Base-by-base conservation (phyloP, 2,329 filamentous ascomycete genomes). In the Lasiodiplodia gonubiensis region DNA sequence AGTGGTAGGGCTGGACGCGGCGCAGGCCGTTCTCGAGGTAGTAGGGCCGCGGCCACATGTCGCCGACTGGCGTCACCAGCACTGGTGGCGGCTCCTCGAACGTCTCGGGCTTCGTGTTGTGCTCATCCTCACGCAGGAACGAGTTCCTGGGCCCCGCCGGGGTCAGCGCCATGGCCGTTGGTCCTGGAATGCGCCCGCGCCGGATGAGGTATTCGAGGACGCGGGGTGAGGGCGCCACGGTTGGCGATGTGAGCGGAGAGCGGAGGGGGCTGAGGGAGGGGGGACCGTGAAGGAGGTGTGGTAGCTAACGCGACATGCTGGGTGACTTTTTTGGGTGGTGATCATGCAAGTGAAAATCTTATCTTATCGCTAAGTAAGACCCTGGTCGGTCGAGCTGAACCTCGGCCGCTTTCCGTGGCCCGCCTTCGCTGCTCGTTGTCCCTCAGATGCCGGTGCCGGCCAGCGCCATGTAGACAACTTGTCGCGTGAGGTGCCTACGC, bases 1-100 rank as follows among this genome's bases (percentile, higher is more conserved):
- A 97, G 77, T 95, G 89, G 77, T 99, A 98, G 3, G 94, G 94
- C 52, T 85, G 86, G 37, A 97, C 90, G 70, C 93, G 89, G 61
- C 94, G 90, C 69, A 99, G 82, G 10, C 92, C 93, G 72, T 90
- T 90, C 73, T 97, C 90, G 70, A 97, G 84, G 73, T 90, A 91
- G 80, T 97, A 98, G 0, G 93, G 93, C 67, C 83, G 82, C 55
- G 87, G 86, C 84, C 86, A 88, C 2, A 86, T 86, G 73, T 85
- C 83, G 72, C 80, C 83, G 72, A 80, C 83, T n/a, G 84, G 84
- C 14, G 86, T 87, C 33, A 81, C 81, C 48, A 82, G 77, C 2
- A 86, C 83, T 33, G 79, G 70, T 18, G 85, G 84, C 16, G 85
- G 83, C 68, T 82, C 74, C 70, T 76, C 69, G 76, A 72, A 71